phyloP scores from a whole-genome alignment of 129 eudicot genomes.

The Pittosporum tobira region DNA sequence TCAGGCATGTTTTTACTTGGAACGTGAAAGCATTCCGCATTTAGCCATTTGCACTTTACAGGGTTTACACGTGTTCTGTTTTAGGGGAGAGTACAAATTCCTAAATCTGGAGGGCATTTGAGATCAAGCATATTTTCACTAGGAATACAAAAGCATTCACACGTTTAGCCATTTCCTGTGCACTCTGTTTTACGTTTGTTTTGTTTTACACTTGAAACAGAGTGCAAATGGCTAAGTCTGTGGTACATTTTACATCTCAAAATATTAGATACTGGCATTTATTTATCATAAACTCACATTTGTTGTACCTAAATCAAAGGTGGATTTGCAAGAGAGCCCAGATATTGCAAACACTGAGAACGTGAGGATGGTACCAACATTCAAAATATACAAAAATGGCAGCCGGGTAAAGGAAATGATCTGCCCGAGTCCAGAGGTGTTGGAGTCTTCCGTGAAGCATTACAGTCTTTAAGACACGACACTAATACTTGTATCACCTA shows the following conservation, averaged over 20 bases:
- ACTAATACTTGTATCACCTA: constrained; percentile 4
- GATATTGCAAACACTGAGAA: constrained; percentile 58
- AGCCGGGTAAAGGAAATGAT: constrained; percentile 70
- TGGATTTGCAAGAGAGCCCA: constrained; percentile 70
- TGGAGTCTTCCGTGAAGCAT: constrained; percentile 86
- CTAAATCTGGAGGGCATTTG: too few relatives aligned
- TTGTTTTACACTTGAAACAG: neutral
- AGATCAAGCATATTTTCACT: too few relatives aligned
- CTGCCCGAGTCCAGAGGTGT: constrained; percentile 63
- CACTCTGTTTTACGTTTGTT: too few relatives aligned
- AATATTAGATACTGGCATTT: neutral
- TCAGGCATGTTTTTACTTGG: too few relatives aligned
- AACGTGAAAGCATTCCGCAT: too few relatives aligned
- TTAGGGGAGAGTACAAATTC: too few relatives aligned
- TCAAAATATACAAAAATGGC: constrained; percentile 75
- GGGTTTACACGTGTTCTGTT: too few relatives aligned
- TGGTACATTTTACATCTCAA: constrained; percentile 4
- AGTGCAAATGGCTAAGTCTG: neutral
- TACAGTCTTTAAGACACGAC: constrained; percentile 41
- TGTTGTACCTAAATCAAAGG: constrained; percentile 28
- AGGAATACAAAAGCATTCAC: neutral
- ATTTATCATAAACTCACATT: constrained; percentile 1
- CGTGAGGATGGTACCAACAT: constrained; percentile 64
- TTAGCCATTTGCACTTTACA: too few relatives aligned
- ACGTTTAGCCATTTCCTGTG: neutral